Evolutionary conservation across 2,329 filamentous ascomycete species (phyloP).

Genomic region (Scortechinia acanthostroma): DNA sequence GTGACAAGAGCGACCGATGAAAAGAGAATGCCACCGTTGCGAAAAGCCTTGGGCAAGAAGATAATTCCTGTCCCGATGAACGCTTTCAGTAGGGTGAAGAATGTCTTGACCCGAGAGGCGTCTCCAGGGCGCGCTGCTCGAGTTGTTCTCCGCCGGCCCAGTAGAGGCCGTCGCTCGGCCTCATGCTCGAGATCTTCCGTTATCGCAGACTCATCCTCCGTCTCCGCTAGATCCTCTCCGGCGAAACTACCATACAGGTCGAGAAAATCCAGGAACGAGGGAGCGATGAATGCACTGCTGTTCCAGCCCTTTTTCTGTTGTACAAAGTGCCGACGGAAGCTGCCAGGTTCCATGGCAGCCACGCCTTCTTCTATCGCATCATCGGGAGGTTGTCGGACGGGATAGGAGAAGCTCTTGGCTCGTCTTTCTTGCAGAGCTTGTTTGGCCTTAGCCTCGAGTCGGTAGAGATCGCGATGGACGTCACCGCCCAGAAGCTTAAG

Average conservation of each 20-base stretch:
- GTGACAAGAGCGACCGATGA: slow-evolving; percentile 61
- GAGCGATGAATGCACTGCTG: slow-evolving; percentile 43
- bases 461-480: slow-evolving; percentile 70
- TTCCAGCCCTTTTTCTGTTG: slow-evolving; percentile 27
- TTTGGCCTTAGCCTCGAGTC: slow-evolving; percentile 40
- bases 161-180: slow-evolving; percentile 13
- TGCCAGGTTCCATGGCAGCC: slow-evolving; percentile 26
- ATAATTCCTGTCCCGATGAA: slow-evolving; percentile 78
- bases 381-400: slow-evolving; percentile 12
- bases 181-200: slow-evolving; percentile 39
- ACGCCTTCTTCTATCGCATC: slow-evolving; percentile 17
- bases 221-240: slow-evolving; percentile 59
- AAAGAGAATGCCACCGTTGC: slow-evolving; percentile 71
- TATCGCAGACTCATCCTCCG: slow-evolving; percentile 52
- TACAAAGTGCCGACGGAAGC: slow-evolving; percentile 40
- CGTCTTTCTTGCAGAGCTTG: slow-evolving; percentile 31
- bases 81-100: slow-evolving; percentile 73
- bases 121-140: slow-evolving; percentile 35
- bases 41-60: slow-evolving; percentile 74
- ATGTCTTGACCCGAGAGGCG: slow-evolving; percentile 46
- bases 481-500: slow-evolving; percentile 69
- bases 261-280: slow-evolving; percentile 70
- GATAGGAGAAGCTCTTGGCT: slow-evolving; percentile 58
- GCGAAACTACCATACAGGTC: slow-evolving; percentile 73
- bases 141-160: slow-evolving; percentile 34